These are phyloP conservation scores for Penicillium aurantiogriseum DNA, from an alignment of 2,329 filamentous ascomycete species.

Conservation along the genomic window DNA sequence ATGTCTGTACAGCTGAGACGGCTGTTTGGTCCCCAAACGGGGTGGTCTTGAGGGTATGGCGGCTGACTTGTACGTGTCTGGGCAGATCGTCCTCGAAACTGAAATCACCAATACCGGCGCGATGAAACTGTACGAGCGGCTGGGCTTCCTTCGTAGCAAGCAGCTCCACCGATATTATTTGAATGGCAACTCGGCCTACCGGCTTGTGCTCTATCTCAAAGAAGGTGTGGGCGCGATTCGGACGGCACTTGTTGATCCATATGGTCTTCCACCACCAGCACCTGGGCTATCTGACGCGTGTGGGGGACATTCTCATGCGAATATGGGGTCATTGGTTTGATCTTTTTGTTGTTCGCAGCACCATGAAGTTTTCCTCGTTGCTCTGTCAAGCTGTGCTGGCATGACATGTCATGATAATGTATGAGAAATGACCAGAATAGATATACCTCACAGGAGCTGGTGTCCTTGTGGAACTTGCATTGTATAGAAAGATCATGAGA, in stretches of 20 bases:
- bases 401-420: conserved; percentile 15
- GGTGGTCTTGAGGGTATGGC: not conserved
- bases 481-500: not conserved
- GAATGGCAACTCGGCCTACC: conserved; percentile 92
- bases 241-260: conserved; percentile 36
- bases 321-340: conserved; percentile 9
- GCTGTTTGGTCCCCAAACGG: not conserved
- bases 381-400: conserved; percentile 7
- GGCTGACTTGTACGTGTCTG: conserved; percentile 9
- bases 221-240: conserved; percentile 51
- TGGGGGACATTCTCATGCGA: conserved; percentile 1
- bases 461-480: conserved; percentile 5
- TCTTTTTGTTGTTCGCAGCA: not conserved
- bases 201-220: conserved; percentile 79
- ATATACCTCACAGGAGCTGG: conserved; percentile 16
- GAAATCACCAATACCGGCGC: conserved; percentile 89
- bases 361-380: not conserved
- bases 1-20: conserved; percentile 9
- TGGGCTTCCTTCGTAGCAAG: conserved; percentile 91
- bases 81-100: conserved; percentile 81
- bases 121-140: conserved; percentile 85
- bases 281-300: conserved; percentile 4
- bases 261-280: conserved; percentile 19
- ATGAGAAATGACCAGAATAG: conserved; percentile 25
- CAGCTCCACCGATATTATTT: conserved; percentile 92